A percentile compares a stretch with the other conserved stretches of the same genome.
Conservation (phyloP, 129 eudicot genomes). For the Escallonia rubra region DNA sequence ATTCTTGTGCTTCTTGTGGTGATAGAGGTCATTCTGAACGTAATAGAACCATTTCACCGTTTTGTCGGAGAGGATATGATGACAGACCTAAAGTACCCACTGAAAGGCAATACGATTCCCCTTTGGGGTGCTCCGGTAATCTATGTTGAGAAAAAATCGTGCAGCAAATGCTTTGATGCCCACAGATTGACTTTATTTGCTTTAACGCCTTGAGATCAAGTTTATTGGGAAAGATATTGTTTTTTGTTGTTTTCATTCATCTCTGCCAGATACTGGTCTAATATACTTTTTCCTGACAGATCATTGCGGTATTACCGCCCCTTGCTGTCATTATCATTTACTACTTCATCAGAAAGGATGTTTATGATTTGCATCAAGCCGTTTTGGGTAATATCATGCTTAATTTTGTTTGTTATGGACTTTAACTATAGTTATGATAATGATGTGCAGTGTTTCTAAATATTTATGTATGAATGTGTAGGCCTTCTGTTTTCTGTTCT, state of each 20-base stretch:
- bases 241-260: neutral
- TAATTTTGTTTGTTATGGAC: neutral
- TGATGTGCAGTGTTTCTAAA: conserved; percentile 1
- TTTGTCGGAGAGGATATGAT: conserved; percentile 47
- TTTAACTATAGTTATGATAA: neutral
- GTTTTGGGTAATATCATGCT: conserved; percentile 35
- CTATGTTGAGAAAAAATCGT: too few relatives aligned
- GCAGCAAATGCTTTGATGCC: too few relatives aligned
- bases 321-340: conserved; percentile 31
- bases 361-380: conserved; percentile 70
- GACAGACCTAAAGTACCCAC: conserved; percentile 40
- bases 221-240: neutral
- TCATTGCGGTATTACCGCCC: conserved; percentile 47
- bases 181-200: neutral
- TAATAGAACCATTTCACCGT: conserved; percentile 60
- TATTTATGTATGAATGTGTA: conserved; percentile 6
- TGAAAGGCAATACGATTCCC: conserved; percentile 49
- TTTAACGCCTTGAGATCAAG: neutral
- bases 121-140: conserved; percentile 51
- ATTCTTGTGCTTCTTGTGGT: conserved; percentile 43
- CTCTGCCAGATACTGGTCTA: neutral
- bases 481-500: conserved; percentile 55
- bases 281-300: conserved; percentile 17
- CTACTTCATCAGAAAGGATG: conserved; percentile 45
- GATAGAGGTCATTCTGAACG: conserved; percentile 31